These are phyloP conservation scores for Vickermania ingenoplastis DNA, from an alignment of 208 protist genomes.

Conservation along the genomic window DNA sequence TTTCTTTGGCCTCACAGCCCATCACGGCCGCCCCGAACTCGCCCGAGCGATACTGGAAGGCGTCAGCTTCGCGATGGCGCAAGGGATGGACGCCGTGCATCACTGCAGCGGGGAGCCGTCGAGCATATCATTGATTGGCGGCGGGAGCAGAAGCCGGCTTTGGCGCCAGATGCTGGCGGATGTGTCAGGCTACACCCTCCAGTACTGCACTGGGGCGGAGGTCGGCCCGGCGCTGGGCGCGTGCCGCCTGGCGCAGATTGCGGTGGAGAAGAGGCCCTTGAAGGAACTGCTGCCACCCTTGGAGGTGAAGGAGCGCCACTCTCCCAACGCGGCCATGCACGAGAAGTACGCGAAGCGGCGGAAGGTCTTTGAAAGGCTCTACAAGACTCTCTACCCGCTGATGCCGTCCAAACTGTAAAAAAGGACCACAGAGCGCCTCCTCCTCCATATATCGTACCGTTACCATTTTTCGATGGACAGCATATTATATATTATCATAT, in stretches of 20 bases:
- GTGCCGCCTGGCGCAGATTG: slow-evolving; percentile 59
- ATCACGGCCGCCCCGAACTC: slow-evolving; percentile 46
- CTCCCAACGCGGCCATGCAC: slow-evolving; percentile 42
- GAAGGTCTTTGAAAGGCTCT: slow-evolving; percentile 40
- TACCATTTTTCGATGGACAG: too few species aligned
- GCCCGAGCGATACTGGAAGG: slow-evolving; percentile 59
- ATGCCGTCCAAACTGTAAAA: too few species aligned
- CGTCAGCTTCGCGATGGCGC: slow-evolving; percentile 60
- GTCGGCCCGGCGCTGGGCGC: slow-evolving; percentile 54
- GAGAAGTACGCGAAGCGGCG: slow-evolving; percentile 38
- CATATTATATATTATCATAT: too few species aligned
- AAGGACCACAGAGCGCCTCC: too few species aligned
- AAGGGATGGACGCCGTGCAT: slow-evolving; percentile 71
- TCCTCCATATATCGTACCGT: too few species aligned
- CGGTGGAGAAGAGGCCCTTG: slow-evolving; percentile 40
- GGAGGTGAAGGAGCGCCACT: slow-evolving; percentile 45
- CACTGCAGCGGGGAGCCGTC: slow-evolving; percentile 45
- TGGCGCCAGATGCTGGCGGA: slow-evolving; percentile 77
- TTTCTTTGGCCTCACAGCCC: slow-evolving; percentile 65
- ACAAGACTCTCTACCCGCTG: slow-evolving; percentile 45
- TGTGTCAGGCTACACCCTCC: slow-evolving; percentile 37
- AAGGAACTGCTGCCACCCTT: slow-evolving; percentile 40
- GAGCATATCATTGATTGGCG: slow-evolving; percentile 58
- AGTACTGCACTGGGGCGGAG: slow-evolving; percentile 62
- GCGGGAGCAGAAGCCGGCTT: slow-evolving; percentile 49